Evolutionary conservation across 192 early-diverging fungal genomes (phyloP), one percentile per base, ranked within the genome.

Genomic region (Entomortierella beljakovae): DNA sequence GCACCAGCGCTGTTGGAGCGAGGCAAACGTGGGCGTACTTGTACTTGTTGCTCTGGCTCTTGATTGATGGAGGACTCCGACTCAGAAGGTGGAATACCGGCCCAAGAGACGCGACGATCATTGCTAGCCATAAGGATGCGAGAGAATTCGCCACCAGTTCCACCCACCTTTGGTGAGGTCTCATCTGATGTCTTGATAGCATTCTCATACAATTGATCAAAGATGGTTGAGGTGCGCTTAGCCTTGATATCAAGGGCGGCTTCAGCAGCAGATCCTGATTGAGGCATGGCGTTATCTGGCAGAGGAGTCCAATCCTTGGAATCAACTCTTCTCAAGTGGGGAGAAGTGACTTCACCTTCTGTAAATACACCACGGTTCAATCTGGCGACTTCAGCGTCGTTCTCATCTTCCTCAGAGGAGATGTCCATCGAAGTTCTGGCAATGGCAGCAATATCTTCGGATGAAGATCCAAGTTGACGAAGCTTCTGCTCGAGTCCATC

Each of bases 401-500:
- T 60, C 68, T 79, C 75, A 33, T 79, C 75, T 32, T 79, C 75
- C 18, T 79, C 75, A 23, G 75, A 79, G n/a, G 75, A 79, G 18
- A 61, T 68, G 2, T 79, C 75, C 5, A 38, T 28, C 6, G 46
- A 31, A 23, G 61, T 22, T 15, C 61, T 51, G 28, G 29, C 7
- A 26, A 7, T 29, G 15, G 31, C 13, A 6, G 55, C 49, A 15
- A 70, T 55, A 18, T 60, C 54, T 10, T 65, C 68, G 13, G 75
- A 59, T 8, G 68, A 59, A 10, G 61, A 61, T 28, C 66, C 65
- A 7, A 79, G 62, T 15, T 70, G 76, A 6, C 64, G 70, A 3
- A 83, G 51, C 61, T 75, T 55, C 40, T 75, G 65, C 60, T 85
- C 83, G 29, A 80, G 60, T 23, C 68, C 70, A 68, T 80, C 77